These are phyloP conservation scores for Eucalyptus coolabah DNA, from an alignment of 345 rosid species.

Conservation along the genomic window DNA sequence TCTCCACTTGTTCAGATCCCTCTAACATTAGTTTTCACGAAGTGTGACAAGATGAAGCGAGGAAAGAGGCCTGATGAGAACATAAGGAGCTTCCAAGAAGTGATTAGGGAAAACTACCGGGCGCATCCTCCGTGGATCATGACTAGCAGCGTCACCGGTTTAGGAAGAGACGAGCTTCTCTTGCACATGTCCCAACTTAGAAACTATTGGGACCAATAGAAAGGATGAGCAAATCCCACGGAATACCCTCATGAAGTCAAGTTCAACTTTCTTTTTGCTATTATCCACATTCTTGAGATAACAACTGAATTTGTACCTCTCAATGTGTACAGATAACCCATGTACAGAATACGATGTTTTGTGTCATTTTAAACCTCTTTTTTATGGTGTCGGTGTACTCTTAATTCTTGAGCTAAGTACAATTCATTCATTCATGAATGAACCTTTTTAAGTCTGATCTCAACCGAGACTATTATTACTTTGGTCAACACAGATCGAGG, in stretches of 20 bases:
- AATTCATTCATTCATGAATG: neutral
- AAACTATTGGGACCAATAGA: slow-evolving; percentile 25
- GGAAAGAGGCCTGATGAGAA: slow-evolving; percentile 82
- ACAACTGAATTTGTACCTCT: neutral
- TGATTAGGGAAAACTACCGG: slow-evolving; percentile 45
- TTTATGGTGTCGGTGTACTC: neutral
- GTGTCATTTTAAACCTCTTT: neutral
- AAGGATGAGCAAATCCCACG: neutral
- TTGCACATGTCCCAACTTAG: slow-evolving; percentile 79
- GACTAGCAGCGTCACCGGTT: slow-evolving; percentile 82
- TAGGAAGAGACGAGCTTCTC: slow-evolving; percentile 90
- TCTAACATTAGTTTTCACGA: slow-evolving; percentile 78
- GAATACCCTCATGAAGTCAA: neutral
- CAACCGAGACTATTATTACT: neutral
- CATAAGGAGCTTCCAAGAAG: slow-evolving; percentile 56
- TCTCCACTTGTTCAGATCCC: slow-evolving; percentile 39
- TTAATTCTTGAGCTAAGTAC: neutral
- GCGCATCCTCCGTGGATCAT: slow-evolving; percentile 85
- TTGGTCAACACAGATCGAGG: neutral
- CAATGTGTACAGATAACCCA: neutral
- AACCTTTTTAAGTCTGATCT: neutral
- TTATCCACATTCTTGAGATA: neutral
- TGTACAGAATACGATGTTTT: neutral
- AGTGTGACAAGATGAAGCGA: slow-evolving; percentile 81
- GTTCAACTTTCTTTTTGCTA: neutral